Evolutionary conservation across 257 asterid species (phyloP).

Genomic region (Orobanche coerulescens): DNA sequence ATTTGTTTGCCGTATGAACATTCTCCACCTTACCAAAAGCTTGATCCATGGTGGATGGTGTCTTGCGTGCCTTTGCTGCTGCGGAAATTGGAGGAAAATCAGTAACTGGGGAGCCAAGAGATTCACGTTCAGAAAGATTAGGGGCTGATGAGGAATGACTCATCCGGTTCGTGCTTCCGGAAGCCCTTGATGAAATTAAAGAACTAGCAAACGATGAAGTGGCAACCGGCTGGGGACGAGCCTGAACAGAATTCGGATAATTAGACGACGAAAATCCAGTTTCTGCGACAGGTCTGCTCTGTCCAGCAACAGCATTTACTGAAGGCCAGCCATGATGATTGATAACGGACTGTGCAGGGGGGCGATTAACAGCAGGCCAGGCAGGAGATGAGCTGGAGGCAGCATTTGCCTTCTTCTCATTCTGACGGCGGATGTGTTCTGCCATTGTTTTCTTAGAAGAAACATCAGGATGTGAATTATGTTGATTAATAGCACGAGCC

Average conservation of each 20-base stretch:
- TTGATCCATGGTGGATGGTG: conserved; percentile 25
- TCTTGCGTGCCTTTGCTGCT: conserved; percentile 38
- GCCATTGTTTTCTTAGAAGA: conserved; percentile 55
- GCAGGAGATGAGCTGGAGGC: conserved; percentile 37
- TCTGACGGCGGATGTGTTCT: conserved; percentile 48
- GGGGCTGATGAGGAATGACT: conserved; percentile 85
- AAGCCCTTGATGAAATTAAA: conserved; percentile 39
- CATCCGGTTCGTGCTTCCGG: conserved; percentile 36
- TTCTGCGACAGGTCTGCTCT: conserved; percentile 30
- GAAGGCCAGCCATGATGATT: conserved; percentile 55
- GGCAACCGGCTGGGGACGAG: conserved; percentile 33
- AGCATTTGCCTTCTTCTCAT: conserved; percentile 31
- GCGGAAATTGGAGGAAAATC: conserved; percentile 86
- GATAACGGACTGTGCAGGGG: conserved; percentile 32
- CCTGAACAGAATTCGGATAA: conserved; percentile 38
- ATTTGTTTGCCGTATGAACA: conserved; percentile 75
- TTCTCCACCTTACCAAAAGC: conserved; percentile 40
- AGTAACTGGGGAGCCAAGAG: conserved; percentile 33
- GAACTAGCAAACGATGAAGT: conserved; percentile 41
- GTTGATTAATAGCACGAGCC: conserved; percentile 54
- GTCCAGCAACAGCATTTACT: conserved; percentile 41
- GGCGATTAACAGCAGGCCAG: conserved; percentile 39
- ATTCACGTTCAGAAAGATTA: conserved; percentile 45
- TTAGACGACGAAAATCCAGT: conserved; percentile 34
- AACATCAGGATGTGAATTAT: conserved; percentile 36